Evolutionary conservation across 2,329 filamentous ascomycete species (phyloP).

Genomic region (Aspergillus proliferans): DNA sequence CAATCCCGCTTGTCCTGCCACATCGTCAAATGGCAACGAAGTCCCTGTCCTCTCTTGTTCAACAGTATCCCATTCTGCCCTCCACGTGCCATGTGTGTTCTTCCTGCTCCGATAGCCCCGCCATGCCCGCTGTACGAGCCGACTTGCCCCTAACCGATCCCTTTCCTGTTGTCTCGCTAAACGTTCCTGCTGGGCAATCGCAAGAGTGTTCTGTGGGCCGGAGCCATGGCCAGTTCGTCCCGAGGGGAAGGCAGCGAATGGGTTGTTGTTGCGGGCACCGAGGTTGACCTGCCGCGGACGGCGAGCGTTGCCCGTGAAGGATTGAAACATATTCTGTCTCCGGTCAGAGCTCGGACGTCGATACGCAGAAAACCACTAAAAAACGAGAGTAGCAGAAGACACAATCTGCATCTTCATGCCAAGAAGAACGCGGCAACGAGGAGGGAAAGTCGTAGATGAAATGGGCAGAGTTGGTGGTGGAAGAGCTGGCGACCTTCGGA

Average conservation of each 20-base stretch:
- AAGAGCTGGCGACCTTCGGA: slow-evolving; percentile 10
- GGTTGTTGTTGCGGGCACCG: slow-evolving; percentile 74
- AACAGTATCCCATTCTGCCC: slow-evolving; percentile 57
- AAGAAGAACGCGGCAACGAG: slow-evolving; percentile 16
- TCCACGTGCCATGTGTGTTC: slow-evolving; percentile 51
- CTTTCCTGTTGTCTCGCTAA: slow-evolving; percentile 73
- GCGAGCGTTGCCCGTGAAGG: slow-evolving; percentile 81
- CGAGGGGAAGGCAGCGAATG: slow-evolving; percentile 60
- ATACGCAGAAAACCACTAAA: slow-evolving; percentile 7
- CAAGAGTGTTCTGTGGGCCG: slow-evolving; percentile 69
- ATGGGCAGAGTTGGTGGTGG: slow-evolving; percentile 2
- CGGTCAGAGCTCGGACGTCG: slow-evolving; percentile 2
- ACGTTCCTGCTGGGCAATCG: slow-evolving; percentile 80
- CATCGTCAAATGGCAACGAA: slow-evolving; percentile 19
- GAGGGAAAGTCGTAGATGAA: not conserved
- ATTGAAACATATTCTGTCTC: slow-evolving; percentile 67
- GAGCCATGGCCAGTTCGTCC: slow-evolving; percentile 53
- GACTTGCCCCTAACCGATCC: slow-evolving; percentile 66
- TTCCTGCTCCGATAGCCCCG: slow-evolving; percentile 64
- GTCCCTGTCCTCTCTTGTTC: slow-evolving; percentile 41
- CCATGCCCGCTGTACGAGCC: slow-evolving; percentile 73
- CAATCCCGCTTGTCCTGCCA: slow-evolving; percentile 40
- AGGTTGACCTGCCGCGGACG: slow-evolving; percentile 90
- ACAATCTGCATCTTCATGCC: slow-evolving; percentile 20
- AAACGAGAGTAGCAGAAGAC: slow-evolving; percentile 9